These are phyloP conservation scores for Cyclotella sp. DNA, from an alignment of 108 stramenopile species.

Conservation along the genomic window DNA sequence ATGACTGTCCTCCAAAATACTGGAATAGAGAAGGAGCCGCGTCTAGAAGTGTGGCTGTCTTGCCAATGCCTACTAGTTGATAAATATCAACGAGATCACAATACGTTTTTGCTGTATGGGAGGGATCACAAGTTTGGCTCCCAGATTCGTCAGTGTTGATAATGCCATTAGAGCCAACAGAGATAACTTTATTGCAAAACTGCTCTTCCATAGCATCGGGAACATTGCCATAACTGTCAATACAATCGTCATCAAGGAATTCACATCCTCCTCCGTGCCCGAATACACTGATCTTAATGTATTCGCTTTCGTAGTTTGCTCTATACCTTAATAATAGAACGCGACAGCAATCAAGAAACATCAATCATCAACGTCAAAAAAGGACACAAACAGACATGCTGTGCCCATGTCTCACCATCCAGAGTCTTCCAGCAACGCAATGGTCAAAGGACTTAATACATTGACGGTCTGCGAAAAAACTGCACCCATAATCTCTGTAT, in stretches of 20 bases:
- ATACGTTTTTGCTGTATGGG: conserved; percentile 51
- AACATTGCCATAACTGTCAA: conserved; percentile 57
- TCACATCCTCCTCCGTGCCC: conserved; percentile 63
- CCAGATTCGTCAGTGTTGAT: conserved; percentile 25
- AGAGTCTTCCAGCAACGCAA: conserved; percentile 65
- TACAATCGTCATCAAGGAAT: conserved; percentile 56
- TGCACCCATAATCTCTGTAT: conserved; percentile 63
- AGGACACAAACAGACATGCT: conserved; percentile 53
- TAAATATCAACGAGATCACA: conserved; percentile 48
- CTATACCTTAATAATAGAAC: conserved; percentile 31
- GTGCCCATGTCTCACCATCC: conserved; percentile 49
- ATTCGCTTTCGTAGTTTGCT: conserved; percentile 54
- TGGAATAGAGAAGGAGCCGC: conserved; percentile 42
- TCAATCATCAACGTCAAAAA: not conserved
- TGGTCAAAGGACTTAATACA: conserved; percentile 52
- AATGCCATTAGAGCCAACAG: conserved; percentile 16
- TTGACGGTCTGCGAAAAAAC: conserved; percentile 63
- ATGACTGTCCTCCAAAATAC: conserved; percentile 37
- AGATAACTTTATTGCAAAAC: conserved; percentile 66
- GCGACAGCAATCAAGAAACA: too few relatives aligned
- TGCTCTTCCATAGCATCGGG: conserved; percentile 56
- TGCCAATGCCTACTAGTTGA: conserved; percentile 39
- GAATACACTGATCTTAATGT: conserved; percentile 46
- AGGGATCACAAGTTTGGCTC: conserved; percentile 52
- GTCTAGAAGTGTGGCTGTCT: conserved; percentile 29